Base-by-base conservation (phyloP, 495 filamentous ascomycete species). In the Aspergillus indologenus region DNA sequence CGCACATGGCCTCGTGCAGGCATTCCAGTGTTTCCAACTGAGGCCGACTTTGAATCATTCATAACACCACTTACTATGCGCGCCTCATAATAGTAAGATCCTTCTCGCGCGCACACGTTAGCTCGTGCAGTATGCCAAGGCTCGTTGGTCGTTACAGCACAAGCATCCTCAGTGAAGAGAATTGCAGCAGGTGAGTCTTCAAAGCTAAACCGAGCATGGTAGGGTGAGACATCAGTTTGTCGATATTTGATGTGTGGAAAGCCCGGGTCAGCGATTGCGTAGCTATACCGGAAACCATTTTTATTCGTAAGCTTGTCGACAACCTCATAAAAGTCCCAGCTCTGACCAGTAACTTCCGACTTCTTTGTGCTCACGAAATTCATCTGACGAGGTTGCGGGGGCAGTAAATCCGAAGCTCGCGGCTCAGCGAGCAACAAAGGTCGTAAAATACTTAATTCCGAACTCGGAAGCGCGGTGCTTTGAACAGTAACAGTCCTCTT, bases 1-100 rank as follows among this genome's bases (percentile, higher is more conserved):
- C 95, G 85, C 11, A 97, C 88, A 71, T 98, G 92, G 31, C 89
- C 90, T 53, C 78, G 75, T n/a, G 73, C 65, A 1, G 75, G 59
- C 20, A 63, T 50, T 5, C 73, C 65, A 15, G 75, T 65, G 31
- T 72, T 77, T 1, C 67, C 59, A 43, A 59, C 56, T n/a, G 69
- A 19, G 6, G 58, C 22, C 18, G 58, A 49, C 54, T 70, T 59
- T 5, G 65, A 47, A 21, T 70, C 61, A 24, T 71, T 74, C 49
- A 73, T 74, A 47, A 87, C 78, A 7, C 88, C 88, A 53, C 84
- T 87, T 11, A 92, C 83, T 45, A 99, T 84, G 61, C 89, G 91
- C 69, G 92, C 92, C 72, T 99, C 95, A 77, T 90, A 98, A 68
- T 96, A 99, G 76, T 87, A 92, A 18, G 89, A 81, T 1, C 95